phyloP scores from a whole-genome alignment of 2,329 filamentous ascomycete species.

The Dactylellina sp. region DNA sequence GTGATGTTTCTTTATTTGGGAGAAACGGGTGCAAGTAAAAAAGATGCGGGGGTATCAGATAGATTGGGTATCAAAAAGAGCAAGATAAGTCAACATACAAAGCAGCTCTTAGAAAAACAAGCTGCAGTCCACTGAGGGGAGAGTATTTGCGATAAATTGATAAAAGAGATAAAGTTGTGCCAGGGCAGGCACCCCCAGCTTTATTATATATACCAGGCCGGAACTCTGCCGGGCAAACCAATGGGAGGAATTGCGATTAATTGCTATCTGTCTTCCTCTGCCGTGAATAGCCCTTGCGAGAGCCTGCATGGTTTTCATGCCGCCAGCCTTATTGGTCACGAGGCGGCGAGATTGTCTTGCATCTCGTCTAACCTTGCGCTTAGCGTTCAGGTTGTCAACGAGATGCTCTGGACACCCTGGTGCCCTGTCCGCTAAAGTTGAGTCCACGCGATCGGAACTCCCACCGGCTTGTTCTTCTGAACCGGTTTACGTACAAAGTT shows the following conservation, averaged over 20 bases:
- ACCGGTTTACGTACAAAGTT: slow-evolving; percentile 52
- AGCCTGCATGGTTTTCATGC: neutral
- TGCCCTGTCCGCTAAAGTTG: slow-evolving; percentile 54
- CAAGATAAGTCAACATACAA: neutral
- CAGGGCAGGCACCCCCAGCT: slow-evolving; percentile 31
- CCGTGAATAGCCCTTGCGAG: slow-evolving; percentile 42
- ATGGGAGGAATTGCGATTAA: slow-evolving; percentile 17
- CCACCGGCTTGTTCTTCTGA: slow-evolving; percentile 5
- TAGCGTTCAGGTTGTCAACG: slow-evolving; percentile 27
- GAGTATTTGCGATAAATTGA: slow-evolving; percentile 39
- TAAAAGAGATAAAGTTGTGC: slow-evolving; percentile 35
- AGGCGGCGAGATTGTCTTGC: slow-evolving; percentile 36
- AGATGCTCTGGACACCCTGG: slow-evolving; percentile 23
- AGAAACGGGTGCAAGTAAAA: neutral
- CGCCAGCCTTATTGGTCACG: slow-evolving; percentile 43
- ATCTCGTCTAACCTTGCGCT: slow-evolving; percentile 57
- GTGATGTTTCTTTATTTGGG: slow-evolving; percentile 8
- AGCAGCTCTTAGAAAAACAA: slow-evolving; percentile 10
- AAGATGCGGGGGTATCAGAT: neutral
- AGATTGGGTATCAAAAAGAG: slow-evolving; percentile 5
- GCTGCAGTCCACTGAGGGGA: neutral
- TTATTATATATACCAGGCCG: slow-evolving; percentile 24
- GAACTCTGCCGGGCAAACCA: slow-evolving; percentile 15
- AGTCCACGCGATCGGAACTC: slow-evolving; percentile 57
- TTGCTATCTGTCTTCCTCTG: slow-evolving; percentile 20